These are phyloP conservation scores for Aspergillus sp. DNA, from an alignment of 2,329 filamentous ascomycete species.

Conservation along the genomic window DNA sequence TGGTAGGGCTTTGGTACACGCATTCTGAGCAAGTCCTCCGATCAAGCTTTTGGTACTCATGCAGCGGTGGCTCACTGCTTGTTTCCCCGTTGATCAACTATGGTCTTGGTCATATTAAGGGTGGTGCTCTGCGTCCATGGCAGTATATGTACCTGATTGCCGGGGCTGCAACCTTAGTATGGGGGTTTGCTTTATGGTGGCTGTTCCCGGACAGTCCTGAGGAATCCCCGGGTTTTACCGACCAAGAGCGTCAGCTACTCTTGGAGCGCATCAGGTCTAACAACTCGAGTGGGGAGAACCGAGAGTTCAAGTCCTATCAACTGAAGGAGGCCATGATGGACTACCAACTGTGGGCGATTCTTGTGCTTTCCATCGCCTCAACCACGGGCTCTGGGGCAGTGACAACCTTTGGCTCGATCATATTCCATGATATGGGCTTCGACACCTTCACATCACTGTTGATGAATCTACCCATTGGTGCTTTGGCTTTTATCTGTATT, in stretches of 20 bases:
- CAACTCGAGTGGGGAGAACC: too few relatives aligned
- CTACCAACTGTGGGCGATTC: too few relatives aligned
- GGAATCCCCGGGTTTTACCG: constrained; percentile 3
- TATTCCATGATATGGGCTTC: constrained; percentile 13
- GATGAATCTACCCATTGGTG: constrained; percentile 9
- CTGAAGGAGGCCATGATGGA: too few relatives aligned
- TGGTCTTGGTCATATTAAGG: constrained; percentile 11
- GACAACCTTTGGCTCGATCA: constrained; percentile 12
- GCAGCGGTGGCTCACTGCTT: constrained; percentile 11
- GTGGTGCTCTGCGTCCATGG: constrained; percentile 4
- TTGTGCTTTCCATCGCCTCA: constrained; percentile 4
- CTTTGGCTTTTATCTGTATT: constrained; percentile 8
- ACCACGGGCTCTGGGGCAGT: constrained; percentile 4
- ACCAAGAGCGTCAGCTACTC: neutral
- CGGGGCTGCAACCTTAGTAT: constrained; percentile 3
- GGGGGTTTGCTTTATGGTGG: constrained; percentile 9
- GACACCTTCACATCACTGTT: constrained; percentile 5
- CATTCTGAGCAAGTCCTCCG: constrained; percentile 14
- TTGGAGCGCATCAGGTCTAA: too few relatives aligned
- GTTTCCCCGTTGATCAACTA: constrained; percentile 14
- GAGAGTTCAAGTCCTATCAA: too few relatives aligned
- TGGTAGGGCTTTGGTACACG: constrained; percentile 13
- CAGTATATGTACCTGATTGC: constrained; percentile 15
- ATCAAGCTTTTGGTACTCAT: constrained; percentile 12
- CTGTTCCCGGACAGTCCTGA: constrained; percentile 10